Base-by-base conservation (phyloP, 2,329 filamentous ascomycete species). In the Colletotrichum viniferum region DNA sequence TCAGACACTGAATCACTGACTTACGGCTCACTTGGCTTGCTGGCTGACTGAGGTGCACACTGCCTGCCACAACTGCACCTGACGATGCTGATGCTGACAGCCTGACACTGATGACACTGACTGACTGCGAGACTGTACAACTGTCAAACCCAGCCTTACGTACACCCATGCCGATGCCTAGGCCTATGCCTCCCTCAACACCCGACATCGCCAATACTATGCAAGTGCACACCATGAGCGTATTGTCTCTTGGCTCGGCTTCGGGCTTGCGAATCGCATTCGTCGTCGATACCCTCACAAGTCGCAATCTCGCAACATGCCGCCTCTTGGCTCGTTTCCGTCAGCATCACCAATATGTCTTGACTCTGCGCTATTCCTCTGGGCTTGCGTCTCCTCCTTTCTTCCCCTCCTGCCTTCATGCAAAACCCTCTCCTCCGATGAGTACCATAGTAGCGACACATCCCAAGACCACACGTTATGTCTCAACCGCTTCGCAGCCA, bases 351-450 rank as follows among this genome's bases (percentile, higher is more conserved):
- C 21, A 36, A 60, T n/a, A 34, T 34, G 30, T 71, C 67, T 65
- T 52, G 62, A 71, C 61, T 62, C 68, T 60, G 61, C 66, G 67
- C 71, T 61, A 55, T 61, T 48, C 26, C 52, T 71, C 71, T 71
- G 26, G 71, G 66, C 67, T 58, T 71, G 60, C 60, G 66, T 71
- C 66, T 64, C 13, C 28, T 56, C 30, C 56, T 32, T 48, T 32
- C 32, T 21, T 21, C 30, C 58, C 28, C 30, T 61, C 30, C 58
- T 61, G 10, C 18, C 58, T 61, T 61, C 58, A 61, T 61, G 28
- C 58, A 61, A 30, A 61, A 13, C 58, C 58, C 30, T 32, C 30
- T 32, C 8, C 26, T 30, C 56, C 18, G 16, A 34, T 34, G 32
- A 14, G 32, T 34, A 34, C 13, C 32, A 14, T 34, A 7, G 28